Base-by-base conservation (phyloP, 768 basidiomycete genomes). In the Fistulinella prunicolor region DNA sequence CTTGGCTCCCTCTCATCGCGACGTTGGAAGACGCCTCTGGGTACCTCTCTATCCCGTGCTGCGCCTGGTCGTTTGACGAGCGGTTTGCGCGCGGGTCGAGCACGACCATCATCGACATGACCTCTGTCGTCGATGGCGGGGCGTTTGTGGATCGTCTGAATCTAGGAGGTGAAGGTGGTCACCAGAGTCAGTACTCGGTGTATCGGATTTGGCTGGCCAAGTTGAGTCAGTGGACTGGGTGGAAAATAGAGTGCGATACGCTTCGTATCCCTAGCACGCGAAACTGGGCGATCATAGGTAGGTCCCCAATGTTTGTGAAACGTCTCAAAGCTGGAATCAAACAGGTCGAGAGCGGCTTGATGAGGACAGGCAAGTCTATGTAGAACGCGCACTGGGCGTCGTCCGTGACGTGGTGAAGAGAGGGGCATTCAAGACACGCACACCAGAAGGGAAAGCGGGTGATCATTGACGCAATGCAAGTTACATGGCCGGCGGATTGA, bases 201-300 rank as follows among this genome's bases (percentile, higher is more conserved):
- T 98, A 95, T 70, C 73, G 93, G 19, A 83, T 90, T 46, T 98
- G 90, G 89, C 69, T 98, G 28, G 90, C 89, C 0, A 74, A 75
- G 46, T 63, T 90, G 50, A 85, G 83, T 36, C 57, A 79, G 47
- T 70, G 81, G 58, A 87, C 83, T 62, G 95, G 94, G 3, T 97
- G 93, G 89, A 73, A 80, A 50, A 75, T 93, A 12, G 94, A 96
- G 66, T 82, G 82, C 46, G 95, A 98, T 67, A 79, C 73, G 21
- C 65, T 98, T 55, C 74, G 95, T 50, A 94, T 98, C 12, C 94
- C 94, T 1, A 92, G 89, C 64, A 96, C 95, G 34, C 79, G 92
- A 49, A 93, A 93, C 61, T 96, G 94, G 92, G 89, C 86, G 0
- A 77, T 96, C 42, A 68, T 95, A 24, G 94, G 94, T 93, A 46